Base-by-base conservation (phyloP, 257 asterid genomes). In the Rubia yunnanensis region DNA sequence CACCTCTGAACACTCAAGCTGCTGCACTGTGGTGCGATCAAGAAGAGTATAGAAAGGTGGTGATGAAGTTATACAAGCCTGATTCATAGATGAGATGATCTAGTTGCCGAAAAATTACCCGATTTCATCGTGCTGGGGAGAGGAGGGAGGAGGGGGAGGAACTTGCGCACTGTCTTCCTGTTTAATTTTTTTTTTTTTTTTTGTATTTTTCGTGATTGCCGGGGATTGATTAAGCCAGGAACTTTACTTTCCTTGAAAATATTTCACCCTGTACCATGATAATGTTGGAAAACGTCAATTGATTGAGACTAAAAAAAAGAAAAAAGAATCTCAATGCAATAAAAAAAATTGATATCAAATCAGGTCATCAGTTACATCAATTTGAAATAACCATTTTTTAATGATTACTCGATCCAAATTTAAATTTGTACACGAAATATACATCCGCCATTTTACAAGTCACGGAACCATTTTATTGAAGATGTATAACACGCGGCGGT, bases 1-100 rank as follows among this genome's bases (percentile, higher is more conserved):
- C 97, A 38, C 99, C 99, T 64, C 86, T 92, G 55, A 92, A 92
- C 82, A 72, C 87, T 4, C 92, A 84, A 75, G 96, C 99, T 0
- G 97, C 99, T 3, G 60, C 90, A 0, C 94, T 92, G 32, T 92
- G 99, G 99, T 71, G 73, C 73, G 83, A 89, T 78, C 95, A 89
- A 86, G 96, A 86, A 87, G 82, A 77, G 65, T 81, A 81, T 56
- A 72, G 75, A 70, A 81, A 77, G 74, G 73, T 77, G 74, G 85
- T 81, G 44, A 77, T 66, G 77, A 74, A 81, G 74, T 56, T 77
- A 56, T 77, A 72, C 80, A 81, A 81, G 80, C 82, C 80, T 27
- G 39, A 32, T 32, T 54, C 66, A 27, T 68, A 68, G 38, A 55
- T 15, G 30, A 48, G 20, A 39, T 23, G 23, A 15, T 44, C 7